Percentiles rank a stretch among this genome's conserved stretches.
These are phyloP conservation scores for Lepidium campestre DNA, from an alignment of 441 rosid species.

Conservation along the genomic window DNA sequence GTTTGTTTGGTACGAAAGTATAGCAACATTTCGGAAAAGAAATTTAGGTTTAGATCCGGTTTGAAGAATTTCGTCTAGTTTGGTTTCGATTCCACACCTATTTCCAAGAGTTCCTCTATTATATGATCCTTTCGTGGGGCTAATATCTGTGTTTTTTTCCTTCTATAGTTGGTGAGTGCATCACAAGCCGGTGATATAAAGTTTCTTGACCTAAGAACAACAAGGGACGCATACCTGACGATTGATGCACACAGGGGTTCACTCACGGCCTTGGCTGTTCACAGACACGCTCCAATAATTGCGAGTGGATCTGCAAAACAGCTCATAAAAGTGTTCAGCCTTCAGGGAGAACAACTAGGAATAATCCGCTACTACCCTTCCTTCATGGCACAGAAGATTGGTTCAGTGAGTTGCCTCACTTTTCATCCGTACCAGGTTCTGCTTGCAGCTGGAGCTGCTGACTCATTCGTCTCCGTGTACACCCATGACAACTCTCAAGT, in stretches of 20 bases:
- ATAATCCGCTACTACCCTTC: constrained; percentile 69
- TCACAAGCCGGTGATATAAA: constrained; percentile 96
- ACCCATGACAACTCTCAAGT: constrained; percentile 55
- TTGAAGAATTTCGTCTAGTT: not conserved
- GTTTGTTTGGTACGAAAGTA: not conserved
- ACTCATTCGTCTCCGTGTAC: constrained; percentile 73
- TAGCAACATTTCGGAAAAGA: not conserved
- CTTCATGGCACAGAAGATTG: constrained; percentile 96
- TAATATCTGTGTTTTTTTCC: not conserved
- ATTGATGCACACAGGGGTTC: constrained; percentile 91
- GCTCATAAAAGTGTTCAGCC: constrained; percentile 77
- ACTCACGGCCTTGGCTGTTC: constrained; percentile 92
- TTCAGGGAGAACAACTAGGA: constrained; percentile 75
- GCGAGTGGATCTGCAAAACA: constrained; percentile 98
- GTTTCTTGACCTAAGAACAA: constrained; percentile 77
- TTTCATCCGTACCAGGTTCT: constrained; percentile 92
- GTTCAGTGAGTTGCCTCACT: constrained; percentile 86
- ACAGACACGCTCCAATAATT: constrained; percentile 86
- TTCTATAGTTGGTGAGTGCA: constrained; percentile 82
- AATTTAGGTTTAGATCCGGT: not conserved
- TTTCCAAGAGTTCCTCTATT: not conserved
- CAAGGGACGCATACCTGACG: constrained; percentile 58
- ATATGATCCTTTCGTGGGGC: not conserved
- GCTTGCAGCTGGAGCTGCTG: constrained; percentile 92
- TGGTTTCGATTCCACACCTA: not conserved